Percentiles rank a stretch among this genome's conserved stretches.
Conservation (phyloP, 139 green algal genomes). For the Chlorella sp. region DNA sequence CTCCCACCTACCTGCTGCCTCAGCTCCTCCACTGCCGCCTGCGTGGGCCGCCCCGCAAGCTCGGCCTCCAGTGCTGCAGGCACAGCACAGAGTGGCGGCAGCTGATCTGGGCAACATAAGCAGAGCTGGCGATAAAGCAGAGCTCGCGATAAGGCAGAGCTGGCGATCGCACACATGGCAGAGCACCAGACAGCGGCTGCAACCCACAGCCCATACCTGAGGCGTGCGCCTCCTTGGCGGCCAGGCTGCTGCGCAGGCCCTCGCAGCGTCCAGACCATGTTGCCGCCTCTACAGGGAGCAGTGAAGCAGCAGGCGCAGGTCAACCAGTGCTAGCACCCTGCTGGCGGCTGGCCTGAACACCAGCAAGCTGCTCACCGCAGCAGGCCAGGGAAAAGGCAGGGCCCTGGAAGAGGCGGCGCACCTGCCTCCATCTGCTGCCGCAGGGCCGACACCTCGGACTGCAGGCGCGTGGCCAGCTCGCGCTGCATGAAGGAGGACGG, state of each 20-base stretch:
- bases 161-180: no score
- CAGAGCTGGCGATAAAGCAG: no score
- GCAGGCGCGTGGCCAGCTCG: constrained; percentile 56
- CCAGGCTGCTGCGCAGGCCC: constrained; percentile 54
- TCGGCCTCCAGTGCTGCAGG: constrained; percentile 50
- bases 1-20: constrained; percentile 57
- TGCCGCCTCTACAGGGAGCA: constrained; percentile 40
- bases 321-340: no score
- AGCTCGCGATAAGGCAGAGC: no score
- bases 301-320: no score
- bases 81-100: no score
- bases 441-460: constrained; percentile 52
- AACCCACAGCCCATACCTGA: no score
- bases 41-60: constrained; percentile 47
- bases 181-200: no score
- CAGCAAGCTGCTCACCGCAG: no score
- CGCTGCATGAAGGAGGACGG: constrained; percentile 46
- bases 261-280: constrained; percentile 53
- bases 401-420: neutral
- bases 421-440: constrained; percentile 20
- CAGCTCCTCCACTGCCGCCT: constrained; percentile 75
- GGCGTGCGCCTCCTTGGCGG: constrained; percentile 64
- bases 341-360: no score
- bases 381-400: no score
- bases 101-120: no score